Evolutionary conservation across 495 filamentous ascomycete genomes (phyloP), one percentile per base, ranked within the genome.

Genomic region (Daldinia loculata): DNA sequence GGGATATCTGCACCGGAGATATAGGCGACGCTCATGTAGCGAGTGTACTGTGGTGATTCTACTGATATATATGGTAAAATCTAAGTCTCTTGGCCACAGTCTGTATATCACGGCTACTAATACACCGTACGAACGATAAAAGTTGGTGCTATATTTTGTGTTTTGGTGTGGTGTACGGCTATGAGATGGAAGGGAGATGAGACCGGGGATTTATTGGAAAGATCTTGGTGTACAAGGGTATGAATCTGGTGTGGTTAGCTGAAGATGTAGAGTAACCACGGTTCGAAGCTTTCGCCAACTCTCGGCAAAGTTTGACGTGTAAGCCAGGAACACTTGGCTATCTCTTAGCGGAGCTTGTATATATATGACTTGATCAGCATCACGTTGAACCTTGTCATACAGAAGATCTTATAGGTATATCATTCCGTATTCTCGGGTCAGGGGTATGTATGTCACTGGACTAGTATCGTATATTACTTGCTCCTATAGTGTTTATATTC

Each of bases 401-500:
- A 41, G 50, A 34, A 45, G 14, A 66, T 41, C n/a, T 11, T 43
- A 7, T 17, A 41, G 3, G 2, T 12, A 22, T 24, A 48, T 24
- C 8, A 11, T 53, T 22, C 19, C 56, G 12, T 39, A 8, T 19
- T 8, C 17, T 58, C 9, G 26, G 48, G 14, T n/a, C 26, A 6
- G 12, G 26, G 50, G 12, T 36, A 36, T 12, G 22, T 24, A 52
- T 29, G 12, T 29, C 22, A 30, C 15, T n/a, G 7, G 1, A n/a
- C 24, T 24, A 15, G 2, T 22, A 52, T 3, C 12, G 24, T 36
- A 36, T 12, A 6, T 26, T 22, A 52, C 26, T 7, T 52, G 14
- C 50, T 26, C 24, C 24, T 52, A 52, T 52, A 48, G n/a, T 27
- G 29, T 50, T 48, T 34, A 56, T 69, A 27, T 38, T 63, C 63